Percentiles rank a stretch among this genome's conserved stretches.
phyloP scores from a whole-genome alignment of 129 eudicot species.

The Pseudognaphalium luteoalbum region DNA sequence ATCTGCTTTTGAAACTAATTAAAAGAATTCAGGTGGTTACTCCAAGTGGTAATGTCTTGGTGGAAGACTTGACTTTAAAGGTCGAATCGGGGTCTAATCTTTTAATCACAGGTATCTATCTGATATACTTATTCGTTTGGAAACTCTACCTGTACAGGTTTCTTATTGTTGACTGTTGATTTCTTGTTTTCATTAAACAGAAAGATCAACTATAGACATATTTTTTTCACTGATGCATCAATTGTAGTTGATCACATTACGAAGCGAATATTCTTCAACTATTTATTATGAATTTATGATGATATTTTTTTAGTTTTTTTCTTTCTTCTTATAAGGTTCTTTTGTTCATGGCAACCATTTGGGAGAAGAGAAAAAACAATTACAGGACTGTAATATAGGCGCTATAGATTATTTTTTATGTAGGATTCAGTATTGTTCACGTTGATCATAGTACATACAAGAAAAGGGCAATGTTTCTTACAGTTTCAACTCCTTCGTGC shows the following conservation, averaged over 20 bases:
- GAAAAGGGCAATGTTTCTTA: slow-evolving; percentile 8
- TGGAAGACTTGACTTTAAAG: slow-evolving; percentile 81
- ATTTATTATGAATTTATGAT: neutral
- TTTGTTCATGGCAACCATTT: too few relatives aligned
- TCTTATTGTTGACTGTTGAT: slow-evolving; percentile 4
- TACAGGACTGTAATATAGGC: neutral
- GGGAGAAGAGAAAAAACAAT: neutral
- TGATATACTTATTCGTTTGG: neutral
- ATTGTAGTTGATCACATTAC: neutral
- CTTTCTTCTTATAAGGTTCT: neutral
- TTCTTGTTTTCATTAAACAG: neutral
- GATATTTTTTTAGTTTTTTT: too few relatives aligned
- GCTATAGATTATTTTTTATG: neutral
- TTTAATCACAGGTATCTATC: slow-evolving; percentile 72
- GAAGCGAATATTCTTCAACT: neutral
- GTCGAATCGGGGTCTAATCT: slow-evolving; percentile 94
- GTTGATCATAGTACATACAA: neutral
- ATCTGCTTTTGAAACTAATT: slow-evolving; percentile 9
- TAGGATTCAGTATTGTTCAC: neutral
- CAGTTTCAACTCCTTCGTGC: neutral
- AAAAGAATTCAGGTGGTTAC: slow-evolving; percentile 81
- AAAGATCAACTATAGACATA: neutral
- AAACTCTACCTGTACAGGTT: neutral
- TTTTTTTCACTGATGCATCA: neutral
- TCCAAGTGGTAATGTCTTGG: slow-evolving; percentile 97